Evolutionary conservation across 192 early-diverging fungal species (phyloP), one percentile per base, ranked within the genome.

Genomic region (Gryganskiella cystojenkinii): DNA sequence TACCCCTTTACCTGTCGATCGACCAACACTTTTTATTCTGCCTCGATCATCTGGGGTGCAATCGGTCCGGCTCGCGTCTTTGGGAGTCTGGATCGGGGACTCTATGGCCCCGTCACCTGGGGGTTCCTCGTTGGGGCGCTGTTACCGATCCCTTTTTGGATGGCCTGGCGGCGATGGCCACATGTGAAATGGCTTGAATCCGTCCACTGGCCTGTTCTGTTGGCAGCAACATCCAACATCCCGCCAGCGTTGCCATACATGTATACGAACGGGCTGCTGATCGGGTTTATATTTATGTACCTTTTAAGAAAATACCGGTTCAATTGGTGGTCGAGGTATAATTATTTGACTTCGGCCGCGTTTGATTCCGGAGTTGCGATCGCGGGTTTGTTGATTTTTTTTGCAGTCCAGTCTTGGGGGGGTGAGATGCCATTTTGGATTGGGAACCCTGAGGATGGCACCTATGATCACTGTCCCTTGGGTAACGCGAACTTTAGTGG

Each of bases 51-150:
- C 56, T 93, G 90, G 91, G 92, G 92, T 24, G 80, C 86, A 7
- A 90, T 93, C 63, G 89, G 89, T 31, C 89, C 92, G 9, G 51
- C 31, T 22, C 71, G 84, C 3, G 85, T 92, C 79, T 92, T 91
- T 50, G 71, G 58, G 3, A 7, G 31, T 40, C 61, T 67, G 14
- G 71, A 40, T 40, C 61, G 51, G 14, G 64, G 62, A 11, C 58
- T 61, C 5, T 85, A 85, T 42, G 46, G 49, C 7, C 4, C 73
- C 3, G 67, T 69, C 27, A 42, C 71, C 11, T 83, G 57, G 25
- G 70, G 71, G 52, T 80, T 86, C 67, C 55, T 86, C 10, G 67
- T 82, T 20, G 87, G 87, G 25, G 57, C 73, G 27, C 17, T 89
- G 27, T 58, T 89, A 0, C 85, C 89, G 1, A 62, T 87, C 35